Evolutionary conservation across 2,329 filamentous ascomycete species (phyloP).

Genomic region (Xylaria sp.): DNA sequence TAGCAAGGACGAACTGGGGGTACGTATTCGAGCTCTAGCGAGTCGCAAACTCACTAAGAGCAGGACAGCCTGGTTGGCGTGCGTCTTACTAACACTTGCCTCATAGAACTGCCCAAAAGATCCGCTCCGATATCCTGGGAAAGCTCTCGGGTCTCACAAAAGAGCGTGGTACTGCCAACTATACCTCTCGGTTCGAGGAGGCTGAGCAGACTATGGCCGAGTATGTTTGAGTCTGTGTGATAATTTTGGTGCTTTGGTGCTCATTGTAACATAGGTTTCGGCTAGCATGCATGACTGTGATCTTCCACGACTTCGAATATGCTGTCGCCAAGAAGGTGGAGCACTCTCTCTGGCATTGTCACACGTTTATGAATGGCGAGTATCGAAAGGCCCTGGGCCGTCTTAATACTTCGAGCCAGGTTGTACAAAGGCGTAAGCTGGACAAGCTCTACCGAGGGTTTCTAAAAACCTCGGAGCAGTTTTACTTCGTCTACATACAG

Average conservation of each 20-base stretch:
- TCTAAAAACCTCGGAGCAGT: slow-evolving; percentile 86
- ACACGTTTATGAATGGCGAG: slow-evolving; percentile 79
- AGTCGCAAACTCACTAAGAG: background rate
- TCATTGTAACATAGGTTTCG: slow-evolving; percentile 66
- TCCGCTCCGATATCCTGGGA: slow-evolving; percentile 43
- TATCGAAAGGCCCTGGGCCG: slow-evolving; percentile 77
- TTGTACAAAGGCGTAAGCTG: slow-evolving; percentile 77
- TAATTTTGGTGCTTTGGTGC: slow-evolving; percentile 29
- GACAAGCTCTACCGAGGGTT: slow-evolving; percentile 85
- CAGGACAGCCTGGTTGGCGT: background rate
- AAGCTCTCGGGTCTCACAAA: slow-evolving; percentile 46
- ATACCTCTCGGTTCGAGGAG: slow-evolving; percentile 47
- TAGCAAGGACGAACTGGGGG: slow-evolving; percentile 45
- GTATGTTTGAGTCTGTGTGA: slow-evolving; percentile 41
- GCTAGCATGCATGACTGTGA: slow-evolving; percentile 74
- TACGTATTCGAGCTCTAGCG: slow-evolving; percentile 38
- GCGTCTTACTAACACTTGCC: slow-evolving; percentile 29
- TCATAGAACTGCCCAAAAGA: slow-evolving; percentile 44
- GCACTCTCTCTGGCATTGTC: slow-evolving; percentile 78
- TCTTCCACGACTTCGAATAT: slow-evolving; percentile 77
- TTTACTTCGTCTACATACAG: slow-evolving; percentile 88
- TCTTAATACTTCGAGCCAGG: slow-evolving; percentile 61
- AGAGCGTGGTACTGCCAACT: slow-evolving; percentile 45
- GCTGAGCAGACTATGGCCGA: slow-evolving; percentile 48
- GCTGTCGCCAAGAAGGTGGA: slow-evolving; percentile 73